Evolutionary conservation across 2,329 filamentous ascomycete genomes (phyloP).

Genomic region (Fusarium burgessii): DNA sequence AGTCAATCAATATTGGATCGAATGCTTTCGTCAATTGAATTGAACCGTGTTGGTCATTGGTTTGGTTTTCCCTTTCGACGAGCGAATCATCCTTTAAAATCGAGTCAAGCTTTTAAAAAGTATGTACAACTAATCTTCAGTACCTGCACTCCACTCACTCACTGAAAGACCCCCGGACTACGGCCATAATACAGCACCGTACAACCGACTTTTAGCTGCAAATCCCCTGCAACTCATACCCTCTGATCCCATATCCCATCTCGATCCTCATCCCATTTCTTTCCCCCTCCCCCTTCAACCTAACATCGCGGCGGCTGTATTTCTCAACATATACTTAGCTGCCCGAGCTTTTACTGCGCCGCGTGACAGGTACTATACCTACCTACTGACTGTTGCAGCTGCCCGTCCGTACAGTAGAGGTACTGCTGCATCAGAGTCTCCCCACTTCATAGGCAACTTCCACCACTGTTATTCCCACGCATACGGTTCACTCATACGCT

Average conservation of each 20-base stretch:
- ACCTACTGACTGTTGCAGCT: conserved; percentile 3
- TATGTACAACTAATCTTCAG: no score
- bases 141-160: conserved; percentile 6
- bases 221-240: conserved; percentile 37
- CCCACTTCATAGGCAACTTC: conserved; percentile 29
- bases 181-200: conserved; percentile 18
- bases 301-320: conserved; percentile 26
- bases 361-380: conserved; percentile 17
- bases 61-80: conserved; percentile 3
- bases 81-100: not conserved
- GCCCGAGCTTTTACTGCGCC: conserved; percentile 30
- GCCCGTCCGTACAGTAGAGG: not conserved
- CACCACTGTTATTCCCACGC: conserved; percentile 25
- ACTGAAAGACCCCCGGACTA: conserved; percentile 5
- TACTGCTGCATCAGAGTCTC: conserved; percentile 14
- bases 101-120: conserved; percentile 19
- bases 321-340: conserved; percentile 34
- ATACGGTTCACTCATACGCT: conserved; percentile 26
- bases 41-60: conserved; percentile 6
- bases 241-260: conserved; percentile 40
- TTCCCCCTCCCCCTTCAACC: conserved; percentile 30
- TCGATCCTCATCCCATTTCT: conserved; percentile 40
- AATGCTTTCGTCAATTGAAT: conserved; percentile 17
- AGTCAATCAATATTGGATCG: conserved; percentile 9
- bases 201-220: conserved; percentile 34